These are phyloP conservation scores for Candida easanensis DNA, from an alignment of 805 yeast species.

Conservation along the genomic window DNA sequence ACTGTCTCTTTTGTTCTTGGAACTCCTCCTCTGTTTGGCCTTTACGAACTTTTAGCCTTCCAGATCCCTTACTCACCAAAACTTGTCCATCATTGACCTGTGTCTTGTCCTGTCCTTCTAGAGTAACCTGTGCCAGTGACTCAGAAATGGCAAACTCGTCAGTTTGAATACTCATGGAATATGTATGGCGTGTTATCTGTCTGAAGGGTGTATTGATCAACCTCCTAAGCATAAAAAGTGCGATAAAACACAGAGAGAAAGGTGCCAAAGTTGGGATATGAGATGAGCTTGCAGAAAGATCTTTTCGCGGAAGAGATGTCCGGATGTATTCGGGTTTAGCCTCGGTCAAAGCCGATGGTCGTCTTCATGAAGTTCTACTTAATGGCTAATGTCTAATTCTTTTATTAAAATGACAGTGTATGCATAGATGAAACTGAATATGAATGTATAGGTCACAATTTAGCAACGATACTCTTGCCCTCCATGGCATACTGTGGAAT, in stretches of 20 bases:
- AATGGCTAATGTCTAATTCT: too few species aligned
- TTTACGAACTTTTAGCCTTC: slow-evolving; percentile 52
- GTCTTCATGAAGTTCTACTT: too few species aligned
- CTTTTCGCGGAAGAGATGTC: too few species aligned
- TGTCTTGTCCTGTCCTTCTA: slow-evolving; percentile 19
- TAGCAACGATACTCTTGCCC: slow-evolving; percentile 2
- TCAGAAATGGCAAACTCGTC: neutral
- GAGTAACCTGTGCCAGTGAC: neutral
- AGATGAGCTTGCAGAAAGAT: too few species aligned
- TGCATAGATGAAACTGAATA: too few species aligned
- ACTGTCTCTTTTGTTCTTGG: slow-evolving; percentile 48
- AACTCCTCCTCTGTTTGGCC: slow-evolving; percentile 70
- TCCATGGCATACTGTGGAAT: slow-evolving; percentile 10
- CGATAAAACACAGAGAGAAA: too few species aligned
- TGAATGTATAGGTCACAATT: slow-evolving; percentile 2
- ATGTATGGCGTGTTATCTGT: neutral
- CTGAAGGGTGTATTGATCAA: too few species aligned
- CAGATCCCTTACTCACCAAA: slow-evolving; percentile 43
- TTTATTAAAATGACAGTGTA: too few species aligned
- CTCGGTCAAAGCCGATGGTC: too few species aligned
- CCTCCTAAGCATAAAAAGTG: neutral
- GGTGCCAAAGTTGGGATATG: too few species aligned
- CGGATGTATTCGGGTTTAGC: too few species aligned
- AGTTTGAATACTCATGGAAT: too few species aligned
- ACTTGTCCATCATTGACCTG: slow-evolving; percentile 35